Evolutionary conservation across 495 filamentous ascomycete genomes (phyloP).

Genomic region (Cladorrhinum samala): DNA sequence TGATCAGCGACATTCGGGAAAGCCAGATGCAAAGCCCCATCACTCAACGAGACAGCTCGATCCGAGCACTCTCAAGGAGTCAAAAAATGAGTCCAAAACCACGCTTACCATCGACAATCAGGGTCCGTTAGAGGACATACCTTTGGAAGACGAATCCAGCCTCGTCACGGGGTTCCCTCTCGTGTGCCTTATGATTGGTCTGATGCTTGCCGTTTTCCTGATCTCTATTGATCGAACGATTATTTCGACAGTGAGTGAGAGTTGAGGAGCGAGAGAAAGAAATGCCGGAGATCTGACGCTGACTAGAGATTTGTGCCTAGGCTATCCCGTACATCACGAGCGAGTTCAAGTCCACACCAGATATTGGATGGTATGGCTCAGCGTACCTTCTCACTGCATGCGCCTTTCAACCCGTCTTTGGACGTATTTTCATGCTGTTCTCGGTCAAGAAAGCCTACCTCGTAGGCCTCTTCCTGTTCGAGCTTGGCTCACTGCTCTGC

Average conservation of each 20-base stretch:
- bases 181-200: slow-evolving; percentile 25
- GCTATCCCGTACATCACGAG: slow-evolving; percentile 34
- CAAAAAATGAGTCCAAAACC: neutral
- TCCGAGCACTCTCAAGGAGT: neutral
- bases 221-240: slow-evolving; percentile 40
- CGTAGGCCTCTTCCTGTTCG: slow-evolving; percentile 38
- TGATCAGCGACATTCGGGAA: slow-evolving; percentile 31
- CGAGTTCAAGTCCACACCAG: slow-evolving; percentile 39
- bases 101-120: neutral
- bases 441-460: slow-evolving; percentile 40
- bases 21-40: slow-evolving; percentile 16
- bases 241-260: slow-evolving; percentile 38
- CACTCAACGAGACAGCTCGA: slow-evolving; percentile 8
- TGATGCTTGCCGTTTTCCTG: slow-evolving; percentile 36
- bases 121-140: neutral
- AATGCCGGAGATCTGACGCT: no score
- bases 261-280: no score
- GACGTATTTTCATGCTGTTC: slow-evolving; percentile 45
- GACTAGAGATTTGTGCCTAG: slow-evolving; percentile 13
- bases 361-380: slow-evolving; percentile 54
- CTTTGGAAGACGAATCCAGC: slow-evolving; percentile 6
- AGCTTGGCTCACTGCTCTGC: slow-evolving; percentile 50
- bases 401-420: slow-evolving; percentile 43
- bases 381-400: slow-evolving; percentile 46
- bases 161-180: slow-evolving; percentile 28